phyloP scores from a whole-genome alignment of 768 basidiomycete species.

The Boletus rubropictus region DNA sequence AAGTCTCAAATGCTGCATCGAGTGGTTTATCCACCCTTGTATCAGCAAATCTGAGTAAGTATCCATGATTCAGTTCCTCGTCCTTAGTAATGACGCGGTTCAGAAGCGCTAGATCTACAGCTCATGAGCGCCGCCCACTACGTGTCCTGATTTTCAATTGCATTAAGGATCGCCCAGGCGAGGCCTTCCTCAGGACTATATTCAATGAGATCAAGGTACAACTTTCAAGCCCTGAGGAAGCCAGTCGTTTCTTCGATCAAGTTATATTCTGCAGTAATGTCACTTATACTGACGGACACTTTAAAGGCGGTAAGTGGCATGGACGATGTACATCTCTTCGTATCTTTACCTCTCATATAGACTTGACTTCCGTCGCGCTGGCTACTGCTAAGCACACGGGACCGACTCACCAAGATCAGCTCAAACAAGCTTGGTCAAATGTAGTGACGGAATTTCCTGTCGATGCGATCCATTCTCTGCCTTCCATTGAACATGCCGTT shows the following conservation, averaged over 20 bases:
- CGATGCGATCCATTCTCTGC: slow-evolving; percentile 67
- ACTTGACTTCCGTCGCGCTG: slow-evolving; percentile 69
- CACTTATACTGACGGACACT: slow-evolving; percentile 84
- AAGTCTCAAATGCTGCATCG: slow-evolving; percentile 77
- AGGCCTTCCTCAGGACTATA: slow-evolving; percentile 59
- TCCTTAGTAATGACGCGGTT: slow-evolving; percentile 2
- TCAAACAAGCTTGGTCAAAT: slow-evolving; percentile 66
- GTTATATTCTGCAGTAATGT: slow-evolving; percentile 96
- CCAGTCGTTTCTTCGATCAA: slow-evolving; percentile 61
- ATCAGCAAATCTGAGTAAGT: slow-evolving; percentile 39
- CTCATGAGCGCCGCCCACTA: slow-evolving; percentile 23
- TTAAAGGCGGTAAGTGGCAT: slow-evolving; percentile 72
- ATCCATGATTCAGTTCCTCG: slow-evolving; percentile 1
- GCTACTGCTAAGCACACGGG: slow-evolving; percentile 55
- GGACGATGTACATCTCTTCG: neutral
- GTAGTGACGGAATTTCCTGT: slow-evolving; percentile 57
- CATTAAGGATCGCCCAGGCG: slow-evolving; percentile 82
- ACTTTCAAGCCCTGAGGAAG: slow-evolving; percentile 38
- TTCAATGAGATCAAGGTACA: slow-evolving; percentile 45
- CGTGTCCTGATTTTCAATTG: slow-evolving; percentile 92
- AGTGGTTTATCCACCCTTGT: slow-evolving; percentile 76
- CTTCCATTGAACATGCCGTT: slow-evolving; percentile 89
- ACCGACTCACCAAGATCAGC: slow-evolving; percentile 69
- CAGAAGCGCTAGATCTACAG: slow-evolving; percentile 2
- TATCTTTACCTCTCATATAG: slow-evolving; percentile 35